Evolutionary conservation across 2,329 filamentous ascomycete species (phyloP), one percentile per base, ranked within the genome.

Genomic region (Geosmithia flava): DNA sequence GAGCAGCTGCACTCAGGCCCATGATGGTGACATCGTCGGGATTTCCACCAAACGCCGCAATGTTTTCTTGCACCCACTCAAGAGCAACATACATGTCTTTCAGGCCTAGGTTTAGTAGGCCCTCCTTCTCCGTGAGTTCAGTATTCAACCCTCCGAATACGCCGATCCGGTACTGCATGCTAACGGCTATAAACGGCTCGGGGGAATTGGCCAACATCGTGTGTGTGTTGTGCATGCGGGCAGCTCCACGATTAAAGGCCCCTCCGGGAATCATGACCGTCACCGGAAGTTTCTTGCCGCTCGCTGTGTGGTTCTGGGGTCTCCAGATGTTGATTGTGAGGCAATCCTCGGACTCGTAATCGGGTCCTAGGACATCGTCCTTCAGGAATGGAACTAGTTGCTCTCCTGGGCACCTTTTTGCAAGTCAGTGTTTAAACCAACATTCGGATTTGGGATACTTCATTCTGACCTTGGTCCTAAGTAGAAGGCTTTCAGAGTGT

Each of bases 91-190:
- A 62, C 55, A 76, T 72, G 50, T 78, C 74, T 42, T 66, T 66
- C 11, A 77, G 57, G 0, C 76, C 77, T 13, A 74, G 62, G 52
- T 81, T 81, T 17, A 78, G 63, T 1, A 72, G 50, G 0, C 74
- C 76, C 47, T 74, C 70, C 20, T 72, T 70, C 11, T 68, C 62
- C 37, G 74, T 68, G 45, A 78, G 58, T 29, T 62, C 58, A 7
- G 68, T 77, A 11, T 74, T 71, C 8, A 83, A 55, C 53, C 82
- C 80, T 0, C 80, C 80, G 59, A 81, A 71, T 3, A 73, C 74
- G 10, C 71, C 69, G 46, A 80, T 68, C n/a, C 76, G 58, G 20
- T 62, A 62, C 53, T 69, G 67, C 56, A 75, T 67, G 53, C 64
- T 68, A 5, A 74, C 67, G 16, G 62, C 73, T 41, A 77, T 68